Percentiles rank a stretch among this genome's conserved stretches.
Conservation (phyloP, 345 rosid species). For the Luvunga scandens region DNA sequence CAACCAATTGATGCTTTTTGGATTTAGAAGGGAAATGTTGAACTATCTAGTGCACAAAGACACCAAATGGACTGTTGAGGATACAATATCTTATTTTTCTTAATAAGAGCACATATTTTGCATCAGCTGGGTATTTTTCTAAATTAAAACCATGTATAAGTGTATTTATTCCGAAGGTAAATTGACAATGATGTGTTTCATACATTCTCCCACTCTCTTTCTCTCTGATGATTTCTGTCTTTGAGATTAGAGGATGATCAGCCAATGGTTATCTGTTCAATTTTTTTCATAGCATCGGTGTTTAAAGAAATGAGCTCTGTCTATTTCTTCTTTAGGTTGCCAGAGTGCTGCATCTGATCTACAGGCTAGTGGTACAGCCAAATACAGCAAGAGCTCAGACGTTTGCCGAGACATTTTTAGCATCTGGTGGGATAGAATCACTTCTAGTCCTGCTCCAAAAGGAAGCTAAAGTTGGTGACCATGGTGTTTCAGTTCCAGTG, state of each 20-base stretch:
- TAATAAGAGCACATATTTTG: not conserved
- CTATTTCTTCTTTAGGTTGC: slow-evolving; percentile 60
- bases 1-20: not conserved
- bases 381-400: slow-evolving; percentile 71
- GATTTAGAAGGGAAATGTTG: not conserved
- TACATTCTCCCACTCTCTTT: not conserved
- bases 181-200: not conserved
- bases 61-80: not conserved
- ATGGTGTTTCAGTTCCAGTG: slow-evolving; percentile 32
- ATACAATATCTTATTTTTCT: not conserved
- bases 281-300: not conserved
- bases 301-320: slow-evolving; percentile 2
- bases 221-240: not conserved
- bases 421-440: slow-evolving; percentile 90
- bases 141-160: not conserved
- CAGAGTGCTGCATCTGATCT: slow-evolving; percentile 85
- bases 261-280: not conserved
- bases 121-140: not conserved
- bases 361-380: slow-evolving; percentile 92
- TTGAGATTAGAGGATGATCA: slow-evolving; percentile 1
- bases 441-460: slow-evolving; percentile 95
- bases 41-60: not conserved
- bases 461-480: slow-evolving; percentile 89
- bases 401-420: slow-evolving; percentile 78
- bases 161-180: not conserved